These are phyloP conservation scores for Metarhizium anisopliae DNA, from an alignment of 2,329 filamentous ascomycete genomes.

Conservation along the genomic window DNA sequence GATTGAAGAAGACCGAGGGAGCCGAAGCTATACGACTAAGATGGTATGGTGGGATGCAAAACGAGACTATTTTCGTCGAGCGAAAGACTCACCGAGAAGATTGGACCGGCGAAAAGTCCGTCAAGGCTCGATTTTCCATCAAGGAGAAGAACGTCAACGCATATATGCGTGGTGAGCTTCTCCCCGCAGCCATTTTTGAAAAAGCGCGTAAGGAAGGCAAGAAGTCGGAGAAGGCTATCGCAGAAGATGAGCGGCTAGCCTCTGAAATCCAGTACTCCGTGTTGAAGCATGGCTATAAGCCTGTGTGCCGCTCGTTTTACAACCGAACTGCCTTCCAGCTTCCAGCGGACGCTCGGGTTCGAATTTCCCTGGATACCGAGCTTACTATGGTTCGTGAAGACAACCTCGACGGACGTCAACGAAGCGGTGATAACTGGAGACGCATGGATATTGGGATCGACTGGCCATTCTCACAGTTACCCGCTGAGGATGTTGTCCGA, in stretches of 20 bases:
- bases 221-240: slow-evolving; percentile 85
- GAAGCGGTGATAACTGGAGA: slow-evolving; percentile 85
- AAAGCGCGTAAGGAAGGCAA: slow-evolving; percentile 94
- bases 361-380: slow-evolving; percentile 94
- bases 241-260: slow-evolving; percentile 81
- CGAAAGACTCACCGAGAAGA: slow-evolving; percentile 97
- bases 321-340: slow-evolving; percentile 97
- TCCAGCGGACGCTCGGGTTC: slow-evolving; percentile 88
- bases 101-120: slow-evolving; percentile 98
- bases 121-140: slow-evolving; percentile 88
- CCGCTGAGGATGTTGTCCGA: slow-evolving; percentile 72
- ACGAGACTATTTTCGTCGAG: slow-evolving; percentile 91
- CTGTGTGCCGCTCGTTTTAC: slow-evolving; percentile 93
- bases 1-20: slow-evolving; percentile 94
- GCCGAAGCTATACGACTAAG: slow-evolving; percentile 92
- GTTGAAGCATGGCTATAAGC: slow-evolving; percentile 75
- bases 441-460: slow-evolving; percentile 97
- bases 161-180: slow-evolving; percentile 75
- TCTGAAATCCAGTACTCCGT: slow-evolving; percentile 90
- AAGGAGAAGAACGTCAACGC: slow-evolving; percentile 98
- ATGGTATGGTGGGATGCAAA: slow-evolving; percentile 97
- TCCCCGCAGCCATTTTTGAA: slow-evolving; percentile 84
- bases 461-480: slow-evolving; percentile 84
- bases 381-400: slow-evolving; percentile 93
- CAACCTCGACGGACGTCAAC: slow-evolving; percentile 71